phyloP scores from a whole-genome alignment of 495 filamentous ascomycete genomes.

The Elasticomyces elasticus region DNA sequence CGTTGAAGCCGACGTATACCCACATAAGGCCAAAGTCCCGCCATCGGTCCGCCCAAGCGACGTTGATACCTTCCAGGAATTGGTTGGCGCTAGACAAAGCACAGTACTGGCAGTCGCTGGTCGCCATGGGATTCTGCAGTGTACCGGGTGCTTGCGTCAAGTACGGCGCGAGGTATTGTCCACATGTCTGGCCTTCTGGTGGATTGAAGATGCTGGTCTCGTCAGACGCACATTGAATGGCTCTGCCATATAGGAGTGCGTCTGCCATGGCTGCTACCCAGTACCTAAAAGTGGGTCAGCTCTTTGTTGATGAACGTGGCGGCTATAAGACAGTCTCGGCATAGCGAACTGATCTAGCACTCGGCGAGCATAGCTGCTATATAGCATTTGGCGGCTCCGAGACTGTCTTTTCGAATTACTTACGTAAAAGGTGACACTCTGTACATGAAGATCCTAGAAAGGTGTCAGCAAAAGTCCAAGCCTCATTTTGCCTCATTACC shows the following conservation, averaged over 20 bases:
- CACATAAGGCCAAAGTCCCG: conserved; percentile 63
- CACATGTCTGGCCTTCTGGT: conserved; percentile 18
- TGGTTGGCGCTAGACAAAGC: conserved; percentile 48
- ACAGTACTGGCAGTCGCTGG: conserved; percentile 52
- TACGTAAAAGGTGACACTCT: too few relatives aligned
- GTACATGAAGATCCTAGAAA: conserved; percentile 27
- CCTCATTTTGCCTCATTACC: too few relatives aligned
- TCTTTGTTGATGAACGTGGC: too few relatives aligned
- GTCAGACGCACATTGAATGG: conserved; percentile 3
- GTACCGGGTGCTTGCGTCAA: conserved; percentile 40
- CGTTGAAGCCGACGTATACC: conserved; percentile 68
- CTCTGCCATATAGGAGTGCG: conserved; percentile 2
- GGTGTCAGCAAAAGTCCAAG: too few relatives aligned
- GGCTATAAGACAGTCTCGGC: too few relatives aligned
- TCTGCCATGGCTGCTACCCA: conserved; percentile 12
- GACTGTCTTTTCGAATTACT: too few relatives aligned
- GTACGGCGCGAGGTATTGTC: conserved; percentile 47
- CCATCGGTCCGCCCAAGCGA: conserved; percentile 51
- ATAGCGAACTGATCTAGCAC: too few relatives aligned
- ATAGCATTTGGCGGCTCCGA: too few relatives aligned
- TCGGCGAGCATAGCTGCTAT: too few relatives aligned
- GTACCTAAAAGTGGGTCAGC: conserved; percentile 66
- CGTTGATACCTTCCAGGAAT: conserved; percentile 44
- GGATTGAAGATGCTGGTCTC: conserved; percentile 13
- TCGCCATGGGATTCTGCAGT: conserved; percentile 43